A percentile compares a stretch with the other conserved stretches of the same genome.
Evolutionary conservation across 352 stramenopile species (phyloP).

Genomic region (Plasmopara halstedii): DNA sequence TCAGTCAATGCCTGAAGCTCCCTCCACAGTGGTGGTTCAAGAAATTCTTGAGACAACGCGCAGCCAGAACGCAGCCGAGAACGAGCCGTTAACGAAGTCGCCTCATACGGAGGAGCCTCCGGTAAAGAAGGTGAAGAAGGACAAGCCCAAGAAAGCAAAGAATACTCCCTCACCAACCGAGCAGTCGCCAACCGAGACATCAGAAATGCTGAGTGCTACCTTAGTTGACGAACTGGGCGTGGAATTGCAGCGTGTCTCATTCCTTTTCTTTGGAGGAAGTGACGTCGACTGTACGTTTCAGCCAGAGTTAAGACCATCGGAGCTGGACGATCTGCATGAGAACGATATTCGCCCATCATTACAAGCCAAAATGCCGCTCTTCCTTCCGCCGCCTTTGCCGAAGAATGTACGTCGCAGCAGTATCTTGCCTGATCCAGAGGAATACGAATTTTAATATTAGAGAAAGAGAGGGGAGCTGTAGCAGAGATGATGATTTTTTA

Average conservation of each 20-base stretch:
- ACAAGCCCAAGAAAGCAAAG: slow-evolving; percentile 12
- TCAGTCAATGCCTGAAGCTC: slow-evolving; percentile 17
- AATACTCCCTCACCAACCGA: slow-evolving; percentile 12
- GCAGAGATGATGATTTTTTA: not conserved
- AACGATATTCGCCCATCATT: slow-evolving; percentile 48
- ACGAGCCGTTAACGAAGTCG: slow-evolving; percentile 5
- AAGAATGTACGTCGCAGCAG: slow-evolving; percentile 37
- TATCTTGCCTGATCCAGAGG: slow-evolving; percentile 35
- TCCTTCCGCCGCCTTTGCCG: slow-evolving; percentile 43
- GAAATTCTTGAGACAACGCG: not conserved
- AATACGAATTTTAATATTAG: slow-evolving; percentile 45
- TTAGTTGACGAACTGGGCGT: slow-evolving; percentile 19
- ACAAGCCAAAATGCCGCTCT: slow-evolving; percentile 53
- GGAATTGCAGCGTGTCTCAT: slow-evolving; percentile 24
- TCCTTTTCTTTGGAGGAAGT: slow-evolving; percentile 61
- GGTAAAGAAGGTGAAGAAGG: slow-evolving; percentile 14
- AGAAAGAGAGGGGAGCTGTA: not conserved
- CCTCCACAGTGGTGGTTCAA: slow-evolving; percentile 8
- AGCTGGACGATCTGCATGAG: slow-evolving; percentile 35
- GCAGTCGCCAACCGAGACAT: slow-evolving; percentile 18
- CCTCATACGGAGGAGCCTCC: slow-evolving; percentile 9
- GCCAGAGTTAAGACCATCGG: slow-evolving; percentile 28
- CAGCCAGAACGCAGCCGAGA: slow-evolving; percentile 20
- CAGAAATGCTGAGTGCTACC: slow-evolving; percentile 23
- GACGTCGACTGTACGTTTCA: slow-evolving; percentile 42